Evolutionary conservation across 2,329 filamentous ascomycete genomes (phyloP).

Genomic region (Aspergillus costaricaensis): DNA sequence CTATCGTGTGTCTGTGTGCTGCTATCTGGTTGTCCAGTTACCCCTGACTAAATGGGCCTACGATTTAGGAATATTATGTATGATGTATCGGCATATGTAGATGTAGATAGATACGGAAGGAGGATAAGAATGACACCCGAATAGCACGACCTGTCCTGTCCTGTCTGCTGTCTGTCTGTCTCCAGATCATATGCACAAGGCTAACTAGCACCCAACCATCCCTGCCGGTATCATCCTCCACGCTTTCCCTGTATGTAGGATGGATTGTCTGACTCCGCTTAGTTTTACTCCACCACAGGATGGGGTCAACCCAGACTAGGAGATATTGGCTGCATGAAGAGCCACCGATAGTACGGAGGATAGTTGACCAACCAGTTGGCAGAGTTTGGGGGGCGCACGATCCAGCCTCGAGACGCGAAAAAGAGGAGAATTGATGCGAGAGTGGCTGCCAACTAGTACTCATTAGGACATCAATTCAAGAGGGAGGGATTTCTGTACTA

Average conservation of each 20-base stretch:
- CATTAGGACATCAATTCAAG: background rate
- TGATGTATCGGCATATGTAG: background rate
- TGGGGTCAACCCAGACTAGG: background rate
- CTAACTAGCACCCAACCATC: background rate
- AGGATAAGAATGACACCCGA: background rate
- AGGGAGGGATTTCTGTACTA: background rate
- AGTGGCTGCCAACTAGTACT: background rate
- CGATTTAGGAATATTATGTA: too few species aligned
- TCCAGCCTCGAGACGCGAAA: background rate
- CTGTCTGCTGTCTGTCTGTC: background rate
- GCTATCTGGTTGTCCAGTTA: background rate
- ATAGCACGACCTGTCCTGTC: background rate
- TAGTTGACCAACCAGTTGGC: background rate
- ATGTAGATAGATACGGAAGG: too few species aligned
- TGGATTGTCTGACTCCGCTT: background rate
- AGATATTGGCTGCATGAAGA: background rate
- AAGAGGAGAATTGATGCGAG: background rate
- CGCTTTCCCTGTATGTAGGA: background rate
- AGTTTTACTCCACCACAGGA: background rate
- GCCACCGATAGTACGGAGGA: background rate
- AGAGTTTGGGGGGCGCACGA: background rate
- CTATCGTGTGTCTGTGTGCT: too few species aligned
- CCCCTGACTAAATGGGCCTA: background rate
- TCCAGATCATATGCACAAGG: background rate
- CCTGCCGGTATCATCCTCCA: background rate